phyloP scores from a whole-genome alignment of 495 filamentous ascomycete species.

The Penicillium riverlandense region DNA sequence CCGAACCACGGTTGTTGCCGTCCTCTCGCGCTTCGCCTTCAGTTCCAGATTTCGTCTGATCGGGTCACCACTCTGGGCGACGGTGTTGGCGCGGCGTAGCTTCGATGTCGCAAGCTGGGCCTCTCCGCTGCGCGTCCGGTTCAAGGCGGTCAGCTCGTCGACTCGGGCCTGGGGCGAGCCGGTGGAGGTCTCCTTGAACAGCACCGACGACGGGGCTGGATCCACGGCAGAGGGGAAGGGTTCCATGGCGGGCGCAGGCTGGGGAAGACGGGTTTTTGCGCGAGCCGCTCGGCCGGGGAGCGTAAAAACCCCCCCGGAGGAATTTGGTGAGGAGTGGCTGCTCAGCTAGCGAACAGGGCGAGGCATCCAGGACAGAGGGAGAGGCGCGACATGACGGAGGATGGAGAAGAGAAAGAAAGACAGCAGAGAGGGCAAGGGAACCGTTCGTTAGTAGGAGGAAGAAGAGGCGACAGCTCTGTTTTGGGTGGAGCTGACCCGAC shows the following conservation, averaged over 20 bases:
- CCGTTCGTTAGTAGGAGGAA: background rate
- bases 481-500: conserved; percentile 18
- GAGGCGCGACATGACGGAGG: conserved; percentile 23
- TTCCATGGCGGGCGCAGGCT: conserved; percentile 16
- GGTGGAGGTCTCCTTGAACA: conserved; percentile 8
- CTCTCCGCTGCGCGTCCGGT: conserved; percentile 12
- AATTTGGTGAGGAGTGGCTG: too few relatives aligned
- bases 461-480: conserved; percentile 12
- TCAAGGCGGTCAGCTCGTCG: conserved; percentile 10
- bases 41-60: conserved; percentile 25
- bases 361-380: background rate
- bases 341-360: too few relatives aligned
- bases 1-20: conserved; percentile 28
- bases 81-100: conserved; percentile 37
- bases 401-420: background rate
- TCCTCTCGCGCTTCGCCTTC: conserved; percentile 23
- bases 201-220: background rate
- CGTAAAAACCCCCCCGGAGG: background rate
- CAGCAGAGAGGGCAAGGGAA: too few relatives aligned
- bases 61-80: conserved; percentile 28
- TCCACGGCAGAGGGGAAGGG: conserved; percentile 11
- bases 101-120: conserved; percentile 15
- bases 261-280: conserved; percentile 4
- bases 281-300: conserved; percentile 7
- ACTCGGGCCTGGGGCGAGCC: conserved; percentile 12